phyloP scores from a whole-genome alignment of 2,329 filamentous ascomycete species.

The Fusarium sp. region DNA sequence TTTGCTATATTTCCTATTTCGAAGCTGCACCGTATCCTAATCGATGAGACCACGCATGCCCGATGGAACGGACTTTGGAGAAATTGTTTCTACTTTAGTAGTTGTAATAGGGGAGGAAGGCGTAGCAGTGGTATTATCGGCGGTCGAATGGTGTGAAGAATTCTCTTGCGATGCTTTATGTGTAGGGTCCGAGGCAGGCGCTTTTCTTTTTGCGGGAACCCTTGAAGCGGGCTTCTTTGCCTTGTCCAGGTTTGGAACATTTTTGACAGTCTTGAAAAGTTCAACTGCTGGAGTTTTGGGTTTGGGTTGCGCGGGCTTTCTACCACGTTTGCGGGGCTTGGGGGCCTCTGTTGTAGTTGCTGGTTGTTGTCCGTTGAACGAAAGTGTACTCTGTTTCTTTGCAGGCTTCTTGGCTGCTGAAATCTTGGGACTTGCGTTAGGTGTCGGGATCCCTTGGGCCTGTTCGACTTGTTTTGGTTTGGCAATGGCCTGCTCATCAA shows the following conservation, averaged over 20 bases:
- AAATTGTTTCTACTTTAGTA: conserved; percentile 55
- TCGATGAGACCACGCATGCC: conserved; percentile 57
- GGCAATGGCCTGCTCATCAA: conserved; percentile 46
- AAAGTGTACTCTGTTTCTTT: conserved; percentile 65
- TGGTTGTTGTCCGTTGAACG: conserved; percentile 53
- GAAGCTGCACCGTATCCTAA: conserved; percentile 10
- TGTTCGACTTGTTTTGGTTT: conserved; percentile 58
- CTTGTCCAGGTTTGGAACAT: conserved; percentile 27
- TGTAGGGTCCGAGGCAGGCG: conserved; percentile 15
- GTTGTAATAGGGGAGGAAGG: conserved; percentile 40
- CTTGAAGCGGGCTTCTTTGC: conserved; percentile 34
- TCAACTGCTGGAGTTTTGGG: conserved; percentile 49
- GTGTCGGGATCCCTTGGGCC: conserved; percentile 67
- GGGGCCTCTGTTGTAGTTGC: conserved; percentile 36
- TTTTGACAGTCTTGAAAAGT: conserved; percentile 44
- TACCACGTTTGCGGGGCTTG: conserved; percentile 53
- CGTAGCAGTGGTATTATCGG: conserved; percentile 10
- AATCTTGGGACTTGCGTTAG: conserved; percentile 67
- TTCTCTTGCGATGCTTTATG: conserved; percentile 33
- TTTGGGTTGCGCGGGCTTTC: conserved; percentile 51
- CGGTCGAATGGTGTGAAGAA: conserved; percentile 28
- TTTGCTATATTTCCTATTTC: conserved; percentile 8
- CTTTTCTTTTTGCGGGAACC: conserved; percentile 9
- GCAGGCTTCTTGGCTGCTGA: conserved; percentile 56
- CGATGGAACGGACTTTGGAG: conserved; percentile 57